phyloP scores from a whole-genome alignment of 345 rosid genomes.

The Salix caprea region DNA sequence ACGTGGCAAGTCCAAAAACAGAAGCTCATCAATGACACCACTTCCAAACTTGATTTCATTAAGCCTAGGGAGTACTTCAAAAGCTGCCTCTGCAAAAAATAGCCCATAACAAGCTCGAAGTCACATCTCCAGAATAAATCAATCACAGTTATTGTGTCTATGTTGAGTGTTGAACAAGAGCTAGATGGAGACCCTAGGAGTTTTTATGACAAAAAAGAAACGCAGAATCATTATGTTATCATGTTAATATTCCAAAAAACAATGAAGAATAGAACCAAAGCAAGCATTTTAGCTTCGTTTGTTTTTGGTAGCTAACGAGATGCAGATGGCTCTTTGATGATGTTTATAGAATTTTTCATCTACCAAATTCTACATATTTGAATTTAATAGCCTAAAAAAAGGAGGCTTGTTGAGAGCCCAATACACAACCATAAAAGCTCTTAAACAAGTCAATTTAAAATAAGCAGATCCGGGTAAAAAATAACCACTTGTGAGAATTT shows the following conservation, averaged over 20 bases:
- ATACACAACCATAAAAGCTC: not conserved
- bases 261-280: not conserved
- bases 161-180: not conserved
- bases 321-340: not conserved
- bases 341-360: not conserved
- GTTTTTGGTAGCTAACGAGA: not conserved
- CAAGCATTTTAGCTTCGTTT: not conserved
- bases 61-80: conserved; percentile 90
- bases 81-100: conserved; percentile 79
- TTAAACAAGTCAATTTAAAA: not conserved
- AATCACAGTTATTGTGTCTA: not conserved
- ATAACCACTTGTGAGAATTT: not conserved
- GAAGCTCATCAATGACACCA: conserved; percentile 91
- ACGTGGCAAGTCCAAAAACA: conserved; percentile 78
- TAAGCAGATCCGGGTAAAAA: not conserved
- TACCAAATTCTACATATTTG: not conserved
- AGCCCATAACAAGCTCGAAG: not conserved
- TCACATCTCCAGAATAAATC: conserved; percentile 5
- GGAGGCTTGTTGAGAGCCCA: not conserved
- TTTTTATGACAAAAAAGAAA: not conserved
- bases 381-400: not conserved
- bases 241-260: not conserved
- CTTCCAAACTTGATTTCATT: conserved; percentile 95
- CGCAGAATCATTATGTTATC: not conserved
- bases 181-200: not conserved